Percentiles rank a stretch among this genome's conserved stretches.
Evolutionary conservation across 2,329 filamentous ascomycete genomes (phyloP).

Genomic region (Fusarium buharicum): DNA sequence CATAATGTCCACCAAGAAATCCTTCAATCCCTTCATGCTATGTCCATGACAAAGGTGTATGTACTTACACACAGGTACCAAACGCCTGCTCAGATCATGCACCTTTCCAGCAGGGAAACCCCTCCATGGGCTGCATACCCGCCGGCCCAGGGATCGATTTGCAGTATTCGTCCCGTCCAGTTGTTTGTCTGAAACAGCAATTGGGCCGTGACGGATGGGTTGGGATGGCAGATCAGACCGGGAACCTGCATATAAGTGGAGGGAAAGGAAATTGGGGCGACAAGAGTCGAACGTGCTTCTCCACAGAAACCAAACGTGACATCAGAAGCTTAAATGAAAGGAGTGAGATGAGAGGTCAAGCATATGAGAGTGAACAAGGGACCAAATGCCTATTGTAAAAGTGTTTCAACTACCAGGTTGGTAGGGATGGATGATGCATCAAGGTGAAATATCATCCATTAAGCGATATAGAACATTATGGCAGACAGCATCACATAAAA

Average conservation of each 20-base stretch:
- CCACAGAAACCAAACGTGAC: conserved; percentile 19
- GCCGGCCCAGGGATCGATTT: conserved; percentile 16
- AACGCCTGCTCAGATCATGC: conserved; percentile 19
- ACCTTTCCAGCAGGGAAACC: conserved; percentile 12
- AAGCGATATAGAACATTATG: neutral
- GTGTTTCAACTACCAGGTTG: neutral
- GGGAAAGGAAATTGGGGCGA: conserved; percentile 7
- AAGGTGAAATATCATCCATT: too few relatives aligned
- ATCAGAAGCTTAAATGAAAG: neutral
- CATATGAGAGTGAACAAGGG: neutral
- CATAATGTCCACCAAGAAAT: neutral
- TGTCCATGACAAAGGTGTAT: neutral
- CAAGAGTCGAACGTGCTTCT: conserved; percentile 3
- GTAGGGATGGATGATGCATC: neutral
- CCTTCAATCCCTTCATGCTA: conserved; percentile 1
- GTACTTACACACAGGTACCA: neutral
- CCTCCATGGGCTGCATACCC: conserved; percentile 11
- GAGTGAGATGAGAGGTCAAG: neutral
- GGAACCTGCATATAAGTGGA: conserved; percentile 30
- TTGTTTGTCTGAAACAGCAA: conserved; percentile 31
- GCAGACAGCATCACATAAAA: neutral
- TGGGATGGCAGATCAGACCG: conserved; percentile 28
- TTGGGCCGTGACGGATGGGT: conserved; percentile 22
- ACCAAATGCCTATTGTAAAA: neutral
- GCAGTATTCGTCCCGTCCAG: conserved; percentile 19